Base-by-base conservation (phyloP, 352 stramenopile genomes). In the Phytophthora chlamydospora region DNA sequence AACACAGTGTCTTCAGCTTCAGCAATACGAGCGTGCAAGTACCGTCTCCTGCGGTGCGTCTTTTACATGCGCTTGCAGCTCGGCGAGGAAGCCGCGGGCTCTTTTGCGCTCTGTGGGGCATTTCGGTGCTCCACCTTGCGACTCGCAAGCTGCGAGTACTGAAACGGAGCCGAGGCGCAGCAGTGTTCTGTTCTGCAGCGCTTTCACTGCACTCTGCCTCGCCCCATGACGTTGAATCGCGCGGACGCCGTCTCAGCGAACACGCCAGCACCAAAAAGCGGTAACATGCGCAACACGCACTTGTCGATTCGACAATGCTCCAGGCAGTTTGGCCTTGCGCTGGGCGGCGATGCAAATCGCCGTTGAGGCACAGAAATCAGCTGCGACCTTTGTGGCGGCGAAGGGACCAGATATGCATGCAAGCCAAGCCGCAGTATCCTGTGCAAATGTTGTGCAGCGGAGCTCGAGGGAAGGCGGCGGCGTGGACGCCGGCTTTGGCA, bases 31-130 rank as follows among this genome's bases (percentile, higher is more conserved):
- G 35, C 40, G 27, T 40, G 17, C 10, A 31, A 62, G 59, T 47
- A 44, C 51, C 59, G 60, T 68, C 52, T 63, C 52, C 60, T 47
- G 47, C 35, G 29, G 35, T 56, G 45, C 57, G 59, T 57, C 50
- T 62, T 36, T 57, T 4, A 2, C 32, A 21, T 62, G 54, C 6
- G 27, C 6, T 27, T 27, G 24, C 36, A 54, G 33, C 27, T 51
- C 29, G 12, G 16, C 38, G 36, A 38, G n/a, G 24, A 27, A 27
- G 24, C 24, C 24, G 24, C 24, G 24, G 24, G 19, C 40, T 40
- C 31, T 50, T 35, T 51, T 46, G 14, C 32, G 21, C 27, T 42
- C 29, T 48, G 8, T n/a, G 10, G 21, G 12, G 5, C 44, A 48
- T 66, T 66, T 66, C 58, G 58, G 50, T 66, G 58, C n/a, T 31